Percentiles rank a stretch among this genome's conserved stretches.
Evolutionary conservation across 2,329 filamentous ascomycete genomes (phyloP).

Genomic region (Tolypocladium ovalisporum): DNA sequence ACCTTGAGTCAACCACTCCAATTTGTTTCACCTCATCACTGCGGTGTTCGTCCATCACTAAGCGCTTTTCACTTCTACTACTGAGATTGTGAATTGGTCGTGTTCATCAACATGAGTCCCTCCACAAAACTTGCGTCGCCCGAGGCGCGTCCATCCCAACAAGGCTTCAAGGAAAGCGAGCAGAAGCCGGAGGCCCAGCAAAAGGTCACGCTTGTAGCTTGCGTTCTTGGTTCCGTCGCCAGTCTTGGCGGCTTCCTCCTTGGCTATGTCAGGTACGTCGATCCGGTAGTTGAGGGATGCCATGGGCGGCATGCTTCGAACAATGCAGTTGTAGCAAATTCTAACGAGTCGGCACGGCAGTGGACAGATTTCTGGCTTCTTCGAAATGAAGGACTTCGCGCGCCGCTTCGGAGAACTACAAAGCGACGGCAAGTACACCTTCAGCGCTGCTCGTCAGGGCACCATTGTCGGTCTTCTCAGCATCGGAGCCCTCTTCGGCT

Average conservation of each 20-base stretch:
- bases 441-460: slow-evolving; percentile 49
- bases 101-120: slow-evolving; percentile 1
- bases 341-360: slow-evolving; percentile 16
- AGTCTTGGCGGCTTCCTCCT: slow-evolving; percentile 48
- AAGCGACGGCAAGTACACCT: slow-evolving; percentile 28
- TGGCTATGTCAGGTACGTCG: slow-evolving; percentile 40
- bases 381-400: slow-evolving; percentile 47
- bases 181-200: not conserved
- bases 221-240: slow-evolving; percentile 37
- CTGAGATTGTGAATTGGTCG: not conserved
- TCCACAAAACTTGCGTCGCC: not conserved
- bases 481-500: slow-evolving; percentile 48
- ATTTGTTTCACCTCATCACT: not conserved
- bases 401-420: slow-evolving; percentile 38
- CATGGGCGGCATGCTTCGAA: not conserved
- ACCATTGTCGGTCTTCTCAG: slow-evolving; percentile 51
- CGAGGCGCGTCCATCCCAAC: not conserved
- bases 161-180: not conserved
- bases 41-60: not conserved
- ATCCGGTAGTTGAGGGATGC: too few species aligned
- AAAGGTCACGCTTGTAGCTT: slow-evolving; percentile 27
- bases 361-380: slow-evolving; percentile 51
- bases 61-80: not conserved
- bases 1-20: not conserved
- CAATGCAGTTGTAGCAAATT: not conserved